phyloP scores from a whole-genome alignment of 345 rosid species.

The Populus simonii region DNA sequence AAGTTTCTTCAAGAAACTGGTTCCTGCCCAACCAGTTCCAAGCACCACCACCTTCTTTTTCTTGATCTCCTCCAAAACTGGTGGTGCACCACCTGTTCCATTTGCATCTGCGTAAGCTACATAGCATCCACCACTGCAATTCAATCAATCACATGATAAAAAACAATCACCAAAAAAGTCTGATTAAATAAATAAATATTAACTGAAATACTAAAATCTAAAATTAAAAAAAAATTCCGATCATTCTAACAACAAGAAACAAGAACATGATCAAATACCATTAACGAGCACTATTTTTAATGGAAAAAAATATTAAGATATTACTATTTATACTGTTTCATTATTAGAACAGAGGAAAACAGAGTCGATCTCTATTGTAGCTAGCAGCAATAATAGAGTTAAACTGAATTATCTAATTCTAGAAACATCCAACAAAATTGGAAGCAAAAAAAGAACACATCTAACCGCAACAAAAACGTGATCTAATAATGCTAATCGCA shows the following conservation, averaged over 20 bases:
- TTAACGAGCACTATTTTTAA: no score
- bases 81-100: slow-evolving; percentile 29
- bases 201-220: background rate
- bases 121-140: slow-evolving; percentile 77
- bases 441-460: background rate
- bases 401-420: background rate
- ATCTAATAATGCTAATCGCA: background rate
- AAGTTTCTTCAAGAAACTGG: slow-evolving; percentile 77
- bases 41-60: slow-evolving; percentile 92
- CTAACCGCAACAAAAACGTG: background rate
- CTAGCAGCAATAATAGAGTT: background rate
- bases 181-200: background rate
- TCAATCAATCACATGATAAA: background rate
- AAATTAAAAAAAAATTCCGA: no score
- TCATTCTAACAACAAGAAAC: no score
- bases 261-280: no score
- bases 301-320: background rate
- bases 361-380: background rate
- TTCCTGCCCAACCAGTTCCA: slow-evolving; percentile 99
- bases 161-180: no score
- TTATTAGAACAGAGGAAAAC: background rate
- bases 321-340: background rate
- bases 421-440: slow-evolving; percentile 1
- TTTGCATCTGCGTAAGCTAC: slow-evolving; percentile 78
- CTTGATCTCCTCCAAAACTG: slow-evolving; percentile 47